Percentiles rank a stretch among this genome's conserved stretches.
Evolutionary conservation across 106 monocot genomes (phyloP).

Genomic region (Dioscorea alata): DNA sequence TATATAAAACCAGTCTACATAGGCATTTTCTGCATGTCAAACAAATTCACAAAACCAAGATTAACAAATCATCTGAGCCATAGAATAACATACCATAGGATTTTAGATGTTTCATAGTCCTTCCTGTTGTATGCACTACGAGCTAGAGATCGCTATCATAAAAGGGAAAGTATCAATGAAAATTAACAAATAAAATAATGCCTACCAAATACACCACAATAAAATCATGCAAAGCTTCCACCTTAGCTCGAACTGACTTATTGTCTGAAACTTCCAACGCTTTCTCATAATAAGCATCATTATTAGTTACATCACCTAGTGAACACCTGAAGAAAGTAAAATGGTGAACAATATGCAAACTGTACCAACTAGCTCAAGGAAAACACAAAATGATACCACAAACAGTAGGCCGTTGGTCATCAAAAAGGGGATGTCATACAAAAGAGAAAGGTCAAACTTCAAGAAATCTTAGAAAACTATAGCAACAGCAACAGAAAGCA

Average conservation of each 20-base stretch:
- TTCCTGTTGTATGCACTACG: conserved; percentile 91
- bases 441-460: too few species aligned
- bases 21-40: background rate
- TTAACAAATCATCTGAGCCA: background rate
- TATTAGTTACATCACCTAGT: conserved; percentile 87
- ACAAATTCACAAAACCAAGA: background rate
- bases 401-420: too few species aligned
- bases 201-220: background rate
- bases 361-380: too few species aligned
- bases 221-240: conserved; percentile 12
- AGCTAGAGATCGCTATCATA: conserved; percentile 72
- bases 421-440: too few species aligned
- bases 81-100: conserved; percentile 63
- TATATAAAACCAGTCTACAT: background rate
- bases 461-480: too few species aligned
- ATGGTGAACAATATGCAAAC: too few species aligned
- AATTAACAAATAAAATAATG: background rate
- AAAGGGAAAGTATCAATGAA: conserved; percentile 1
- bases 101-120: conserved; percentile 69
- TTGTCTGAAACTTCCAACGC: conserved; percentile 90
- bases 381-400: too few species aligned
- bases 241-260: conserved; percentile 89
- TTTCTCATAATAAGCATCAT: conserved; percentile 78
- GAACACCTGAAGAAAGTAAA: conserved; percentile 61
- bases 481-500: too few species aligned